Percentiles rank a stretch among this genome's conserved stretches.
Conservation (phyloP, 1,139 yeast species). For the Diutina siamensis region DNA sequence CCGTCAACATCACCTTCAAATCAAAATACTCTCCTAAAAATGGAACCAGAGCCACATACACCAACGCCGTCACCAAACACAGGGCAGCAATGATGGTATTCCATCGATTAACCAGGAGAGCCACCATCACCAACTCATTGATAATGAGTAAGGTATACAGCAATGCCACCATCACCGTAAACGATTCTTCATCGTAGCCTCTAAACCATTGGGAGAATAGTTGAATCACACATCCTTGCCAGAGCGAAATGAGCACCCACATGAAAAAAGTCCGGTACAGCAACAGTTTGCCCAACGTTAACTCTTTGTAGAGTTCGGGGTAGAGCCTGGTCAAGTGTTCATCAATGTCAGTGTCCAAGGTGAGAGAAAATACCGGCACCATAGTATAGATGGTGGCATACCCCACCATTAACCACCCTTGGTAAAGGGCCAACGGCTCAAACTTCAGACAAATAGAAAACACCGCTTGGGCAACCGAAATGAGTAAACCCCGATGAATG, state of each 20-base stretch:
- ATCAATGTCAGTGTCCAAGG: conserved; percentile 83
- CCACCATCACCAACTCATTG: conserved; percentile 91
- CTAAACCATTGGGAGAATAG: conserved; percentile 67
- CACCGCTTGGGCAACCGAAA: conserved; percentile 94
- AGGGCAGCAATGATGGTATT: conserved; percentile 64
- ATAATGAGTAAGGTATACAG: conserved; percentile 71
- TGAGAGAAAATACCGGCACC: conserved; percentile 96
- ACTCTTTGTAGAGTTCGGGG: conserved; percentile 90
- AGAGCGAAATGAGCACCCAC: conserved; percentile 82
- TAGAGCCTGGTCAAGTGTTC: conserved; percentile 81
- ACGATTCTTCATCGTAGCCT: conserved; percentile 42
- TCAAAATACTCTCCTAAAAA: conserved; percentile 78
- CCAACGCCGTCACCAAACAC: conserved; percentile 54
- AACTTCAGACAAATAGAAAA: conserved; percentile 76
- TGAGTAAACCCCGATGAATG: conserved; percentile 88
- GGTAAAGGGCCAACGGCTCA: conserved; percentile 88
- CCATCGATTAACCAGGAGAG: conserved; percentile 86
- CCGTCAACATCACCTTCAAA: conserved; percentile 45
- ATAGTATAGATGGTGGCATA: conserved; percentile 94
- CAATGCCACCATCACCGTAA: conserved; percentile 71
- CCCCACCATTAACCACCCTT: conserved; percentile 98
- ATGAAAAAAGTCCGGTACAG: conserved; percentile 81
- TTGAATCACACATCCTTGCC: conserved; percentile 80
- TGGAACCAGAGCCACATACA: conserved; percentile 70
- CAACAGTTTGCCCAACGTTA: conserved; percentile 77